Percentiles rank a stretch among this genome's conserved stretches.
These are phyloP conservation scores for Xylaria acuta DNA, from an alignment of 495 filamentous ascomycete genomes.

Conservation along the genomic window DNA sequence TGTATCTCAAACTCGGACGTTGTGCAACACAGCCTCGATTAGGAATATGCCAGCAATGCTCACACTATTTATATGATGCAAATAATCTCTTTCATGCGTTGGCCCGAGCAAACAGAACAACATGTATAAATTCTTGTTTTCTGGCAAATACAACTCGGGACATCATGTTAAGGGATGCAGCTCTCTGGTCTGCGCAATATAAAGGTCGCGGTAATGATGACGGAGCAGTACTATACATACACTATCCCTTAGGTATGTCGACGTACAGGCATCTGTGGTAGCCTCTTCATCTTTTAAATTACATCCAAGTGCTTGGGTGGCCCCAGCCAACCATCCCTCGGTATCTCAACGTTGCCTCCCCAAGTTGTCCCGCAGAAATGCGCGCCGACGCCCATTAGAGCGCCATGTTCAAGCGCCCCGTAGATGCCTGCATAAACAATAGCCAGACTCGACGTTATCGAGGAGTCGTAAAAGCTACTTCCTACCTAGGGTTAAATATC, in stretches of 20 bases:
- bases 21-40: neutral
- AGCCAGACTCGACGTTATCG: neutral
- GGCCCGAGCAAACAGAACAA: neutral
- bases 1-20: neutral
- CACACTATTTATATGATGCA: neutral
- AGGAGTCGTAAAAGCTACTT: neutral
- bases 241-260: neutral
- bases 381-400: neutral
- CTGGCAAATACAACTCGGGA: neutral
- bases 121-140: neutral
- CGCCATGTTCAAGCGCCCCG: slow-evolving; percentile 5
- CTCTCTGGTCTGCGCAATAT: neutral
- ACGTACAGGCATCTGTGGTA: neutral
- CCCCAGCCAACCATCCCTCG: neutral
- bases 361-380: no score
- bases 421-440: neutral
- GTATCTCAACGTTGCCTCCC: no score
- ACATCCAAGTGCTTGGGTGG: neutral
- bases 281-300: neutral
- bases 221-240: neutral
- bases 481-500: neutral
- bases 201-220: neutral
- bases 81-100: slow-evolving; percentile 2
- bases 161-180: neutral
- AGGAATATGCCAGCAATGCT: neutral